Evolutionary conservation across 495 filamentous ascomycete species (phyloP).

Genomic region (Aspergillus bertholletiae): DNA sequence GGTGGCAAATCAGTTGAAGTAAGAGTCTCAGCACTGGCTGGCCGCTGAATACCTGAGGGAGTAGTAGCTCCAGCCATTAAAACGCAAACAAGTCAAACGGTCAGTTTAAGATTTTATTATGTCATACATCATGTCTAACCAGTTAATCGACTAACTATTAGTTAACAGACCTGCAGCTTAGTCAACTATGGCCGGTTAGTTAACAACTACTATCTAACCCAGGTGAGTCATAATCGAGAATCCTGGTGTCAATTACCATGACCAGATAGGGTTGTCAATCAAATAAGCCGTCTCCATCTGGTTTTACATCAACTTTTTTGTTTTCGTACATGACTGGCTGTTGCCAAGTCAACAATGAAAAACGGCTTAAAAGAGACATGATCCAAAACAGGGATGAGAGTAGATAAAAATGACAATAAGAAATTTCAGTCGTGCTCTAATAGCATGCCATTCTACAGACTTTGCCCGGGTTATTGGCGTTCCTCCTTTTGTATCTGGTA

Average conservation of each 20-base stretch:
- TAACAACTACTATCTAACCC: too few relatives aligned
- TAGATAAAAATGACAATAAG: not conserved
- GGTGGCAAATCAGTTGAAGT: not conserved
- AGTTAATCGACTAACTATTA: too few relatives aligned
- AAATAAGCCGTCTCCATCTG: too few relatives aligned
- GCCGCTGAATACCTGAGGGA: not conserved
- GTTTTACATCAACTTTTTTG: too few relatives aligned
- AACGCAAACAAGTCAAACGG: slow-evolving; percentile 21
- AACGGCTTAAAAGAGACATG: not conserved
- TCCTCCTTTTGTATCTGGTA: slow-evolving; percentile 24
- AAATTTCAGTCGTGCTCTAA: not conserved
- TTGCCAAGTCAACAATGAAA: too few relatives aligned
- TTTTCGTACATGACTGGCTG: too few relatives aligned
- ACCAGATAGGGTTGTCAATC: too few relatives aligned
- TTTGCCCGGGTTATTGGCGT: not conserved
- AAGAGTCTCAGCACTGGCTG: too few relatives aligned
- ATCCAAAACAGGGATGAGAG: not conserved
- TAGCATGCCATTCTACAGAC: not conserved
- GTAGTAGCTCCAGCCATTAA: not conserved
- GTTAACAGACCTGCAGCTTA: too few relatives aligned
- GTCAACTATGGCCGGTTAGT: too few relatives aligned
- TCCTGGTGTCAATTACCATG: too few relatives aligned
- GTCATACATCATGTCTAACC: not conserved
- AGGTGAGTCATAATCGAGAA: too few relatives aligned
- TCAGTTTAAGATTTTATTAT: not conserved